phyloP scores from a whole-genome alignment of 2,329 filamentous ascomycete species.

The Magnaporthiopsis rhizophila region DNA sequence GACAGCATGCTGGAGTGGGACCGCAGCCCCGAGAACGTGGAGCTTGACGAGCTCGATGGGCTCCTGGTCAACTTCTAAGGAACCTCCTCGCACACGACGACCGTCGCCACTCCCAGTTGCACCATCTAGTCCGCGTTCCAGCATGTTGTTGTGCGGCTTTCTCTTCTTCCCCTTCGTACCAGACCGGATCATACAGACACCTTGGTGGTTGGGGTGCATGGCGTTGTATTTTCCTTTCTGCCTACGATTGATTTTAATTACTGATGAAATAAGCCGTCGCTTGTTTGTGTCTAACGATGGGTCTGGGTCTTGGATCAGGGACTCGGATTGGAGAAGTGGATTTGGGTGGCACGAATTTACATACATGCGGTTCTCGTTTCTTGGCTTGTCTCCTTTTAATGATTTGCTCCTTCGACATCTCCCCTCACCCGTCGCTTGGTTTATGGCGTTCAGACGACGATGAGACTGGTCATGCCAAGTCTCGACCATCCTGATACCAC shows the following conservation, averaged over 20 bases:
- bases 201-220: background rate
- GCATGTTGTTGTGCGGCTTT: background rate
- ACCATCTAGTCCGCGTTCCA: background rate
- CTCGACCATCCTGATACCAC: background rate
- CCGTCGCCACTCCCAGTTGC: background rate
- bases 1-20: slow-evolving; percentile 48
- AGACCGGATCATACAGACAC: background rate
- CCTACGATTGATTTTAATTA: background rate
- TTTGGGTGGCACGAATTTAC: background rate
- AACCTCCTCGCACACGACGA: background rate
- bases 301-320: background rate
- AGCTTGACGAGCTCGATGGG: slow-evolving; percentile 86
- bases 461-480: background rate
- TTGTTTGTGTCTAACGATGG: background rate
- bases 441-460: background rate
- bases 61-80: slow-evolving; percentile 67
- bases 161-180: background rate
- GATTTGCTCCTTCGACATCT: background rate
- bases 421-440: background rate
- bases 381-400: background rate
- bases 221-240: background rate
- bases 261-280: background rate
- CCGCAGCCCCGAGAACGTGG: slow-evolving; percentile 76
- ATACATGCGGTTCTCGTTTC: background rate
- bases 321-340: background rate